Base-by-base conservation (phyloP, 2,329 filamentous ascomycete species). In the Clonostachys solani region DNA sequence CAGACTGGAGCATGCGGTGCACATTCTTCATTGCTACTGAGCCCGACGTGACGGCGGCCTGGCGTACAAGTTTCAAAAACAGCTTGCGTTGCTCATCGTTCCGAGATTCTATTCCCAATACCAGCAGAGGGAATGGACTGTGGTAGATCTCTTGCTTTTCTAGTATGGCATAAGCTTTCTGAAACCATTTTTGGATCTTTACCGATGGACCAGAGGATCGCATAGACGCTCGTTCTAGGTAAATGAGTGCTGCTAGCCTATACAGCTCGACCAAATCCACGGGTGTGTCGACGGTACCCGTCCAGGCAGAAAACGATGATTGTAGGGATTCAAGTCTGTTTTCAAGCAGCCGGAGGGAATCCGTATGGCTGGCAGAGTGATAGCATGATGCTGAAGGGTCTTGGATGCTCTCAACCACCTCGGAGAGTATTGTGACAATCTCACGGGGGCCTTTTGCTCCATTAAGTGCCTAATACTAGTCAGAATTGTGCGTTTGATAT, bases 81-180 rank as follows among this genome's bases (percentile, higher is more conserved):
- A 42, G 17, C 15, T 36, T 33, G 12, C 51, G 40, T 13, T 52
- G 47, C 34, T 50, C 34, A 29, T 53, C 51, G 5, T 49, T 52
- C 7, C 44, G 41, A 2, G 51, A 50, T 36, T 53, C 51, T n/a
- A 44, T 47, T 9, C 47, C 51, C 17, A 53, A 42, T 19, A 54
- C 40, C 16, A 52, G 43, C 6, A 54, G 16, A 5, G 50, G 50
- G 19, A 54, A 47, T 16, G 42, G 44, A 10, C 46, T 36, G 9
- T 48, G 43, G 33, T 42, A 45, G 6, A 12, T 18, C 5, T 33
- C 17, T 23, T 50, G 19, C 13, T 33, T 9, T 6, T 34, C 9
- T 2, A 49, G 19, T 7, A 52, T 40, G 2, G 3, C 6, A 19
- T 50, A 34, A 6, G 33, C 48, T 19, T 7, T 5, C 8, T 38